Evolutionary conservation across 192 early-diverging fungal genomes (phyloP).

Genomic region (Dispira simplex): DNA sequence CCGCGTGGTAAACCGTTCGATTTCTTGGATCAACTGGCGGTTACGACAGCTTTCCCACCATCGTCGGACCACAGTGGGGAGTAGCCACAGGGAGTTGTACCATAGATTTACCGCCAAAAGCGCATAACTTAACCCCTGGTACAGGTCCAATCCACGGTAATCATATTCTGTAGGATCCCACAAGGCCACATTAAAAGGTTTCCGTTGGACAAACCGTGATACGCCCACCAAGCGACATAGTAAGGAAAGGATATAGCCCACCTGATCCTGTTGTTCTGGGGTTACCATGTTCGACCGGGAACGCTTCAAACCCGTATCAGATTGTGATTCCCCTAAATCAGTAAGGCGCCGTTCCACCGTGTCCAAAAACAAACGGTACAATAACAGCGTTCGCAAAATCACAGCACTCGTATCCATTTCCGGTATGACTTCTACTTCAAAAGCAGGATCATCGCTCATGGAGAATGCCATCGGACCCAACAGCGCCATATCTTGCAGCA

Average conservation of each 20-base stretch:
- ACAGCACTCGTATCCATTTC: neutral
- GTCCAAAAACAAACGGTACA: slow-evolving; percentile 4
- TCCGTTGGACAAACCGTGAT: too few species aligned
- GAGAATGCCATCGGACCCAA: neutral
- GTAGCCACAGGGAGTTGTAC: neutral
- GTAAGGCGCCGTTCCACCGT: neutral
- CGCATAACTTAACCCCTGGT: neutral
- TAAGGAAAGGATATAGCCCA: too few species aligned
- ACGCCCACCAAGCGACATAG: too few species aligned
- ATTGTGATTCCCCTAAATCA: neutral
- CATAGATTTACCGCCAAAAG: neutral
- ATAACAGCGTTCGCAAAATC: neutral
- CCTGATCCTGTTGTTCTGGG: too few species aligned
- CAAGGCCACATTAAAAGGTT: neutral
- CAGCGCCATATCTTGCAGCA: neutral
- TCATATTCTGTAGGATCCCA: neutral
- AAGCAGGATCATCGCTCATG: neutral
- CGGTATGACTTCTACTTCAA: neutral
- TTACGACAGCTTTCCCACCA: slow-evolving; percentile 1
- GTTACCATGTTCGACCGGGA: too few species aligned
- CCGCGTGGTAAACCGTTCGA: neutral
- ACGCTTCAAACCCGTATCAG: too few species aligned
- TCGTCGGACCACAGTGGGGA: slow-evolving; percentile 4
- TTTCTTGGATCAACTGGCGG: neutral
- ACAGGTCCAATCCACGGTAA: neutral